Evolutionary conservation across 2,329 filamentous ascomycete species (phyloP).

Genomic region (Hypoxylon sp.): DNA sequence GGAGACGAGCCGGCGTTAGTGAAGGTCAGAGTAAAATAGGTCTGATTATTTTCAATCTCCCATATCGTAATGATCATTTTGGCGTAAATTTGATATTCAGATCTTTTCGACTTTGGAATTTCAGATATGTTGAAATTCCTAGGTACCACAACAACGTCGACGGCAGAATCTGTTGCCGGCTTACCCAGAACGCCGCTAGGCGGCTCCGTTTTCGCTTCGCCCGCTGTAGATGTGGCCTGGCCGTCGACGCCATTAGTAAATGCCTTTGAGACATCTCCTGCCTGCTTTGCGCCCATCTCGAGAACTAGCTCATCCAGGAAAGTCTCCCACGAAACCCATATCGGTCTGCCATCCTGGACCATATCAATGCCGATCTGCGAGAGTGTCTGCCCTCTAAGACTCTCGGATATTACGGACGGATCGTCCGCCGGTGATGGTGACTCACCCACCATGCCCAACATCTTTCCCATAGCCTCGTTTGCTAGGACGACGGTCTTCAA

Average conservation of each 20-base stretch:
- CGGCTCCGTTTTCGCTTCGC: constrained; percentile 55
- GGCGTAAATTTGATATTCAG: constrained; percentile 67
- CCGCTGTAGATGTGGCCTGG: constrained; percentile 58
- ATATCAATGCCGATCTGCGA: constrained; percentile 81
- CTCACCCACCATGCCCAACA: constrained; percentile 72
- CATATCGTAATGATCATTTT: constrained; percentile 85
- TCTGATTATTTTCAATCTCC: constrained; percentile 75
- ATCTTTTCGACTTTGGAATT: constrained; percentile 56
- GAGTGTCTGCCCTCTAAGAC: constrained; percentile 75
- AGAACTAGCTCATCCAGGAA: constrained; percentile 69
- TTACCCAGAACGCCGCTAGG: constrained; percentile 45
- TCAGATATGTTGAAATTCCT: constrained; percentile 60
- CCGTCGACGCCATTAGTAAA: constrained; percentile 45
- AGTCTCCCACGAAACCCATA: constrained; percentile 72
- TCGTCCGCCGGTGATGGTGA: constrained; percentile 59
- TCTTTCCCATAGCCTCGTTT: constrained; percentile 80
- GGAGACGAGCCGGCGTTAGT: constrained; percentile 69
- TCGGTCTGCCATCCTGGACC: constrained; percentile 74
- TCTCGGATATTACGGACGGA: constrained; percentile 66
- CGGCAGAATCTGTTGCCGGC: constrained; percentile 71
- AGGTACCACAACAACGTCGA: constrained; percentile 77
- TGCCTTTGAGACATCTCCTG: constrained; percentile 23
- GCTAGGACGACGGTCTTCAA: constrained; percentile 79
- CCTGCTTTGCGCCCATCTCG: constrained; percentile 57
- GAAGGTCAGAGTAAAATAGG: constrained; percentile 82